A percentile compares a stretch with the other conserved stretches of the same genome.
Evolutionary conservation across 1,284 basidiomycete genomes (phyloP).

Genomic region (Cerioporus squamosus): DNA sequence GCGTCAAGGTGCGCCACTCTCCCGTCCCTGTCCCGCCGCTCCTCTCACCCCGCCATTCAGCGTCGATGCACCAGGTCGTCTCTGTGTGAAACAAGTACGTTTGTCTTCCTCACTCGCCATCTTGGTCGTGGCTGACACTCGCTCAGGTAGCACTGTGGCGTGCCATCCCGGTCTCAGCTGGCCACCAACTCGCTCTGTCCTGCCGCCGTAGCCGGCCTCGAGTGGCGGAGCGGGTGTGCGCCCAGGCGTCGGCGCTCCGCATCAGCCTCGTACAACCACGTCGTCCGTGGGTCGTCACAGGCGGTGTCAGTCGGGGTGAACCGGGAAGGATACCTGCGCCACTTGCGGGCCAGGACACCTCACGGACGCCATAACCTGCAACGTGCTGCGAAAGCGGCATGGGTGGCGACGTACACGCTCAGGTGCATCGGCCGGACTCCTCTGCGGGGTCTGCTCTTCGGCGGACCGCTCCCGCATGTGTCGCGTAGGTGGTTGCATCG

Average conservation of each 20-base stretch:
- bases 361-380: constrained; percentile 1
- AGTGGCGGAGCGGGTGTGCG: not conserved
- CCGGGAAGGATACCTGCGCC: not conserved
- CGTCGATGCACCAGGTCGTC: too few relatives aligned
- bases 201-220: too few relatives aligned
- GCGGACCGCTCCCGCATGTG: not conserved
- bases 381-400: not conserved
- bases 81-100: too few relatives aligned
- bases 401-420: constrained; percentile 1
- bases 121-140: too few relatives aligned
- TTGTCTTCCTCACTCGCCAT: too few relatives aligned
- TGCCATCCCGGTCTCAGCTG: too few relatives aligned
- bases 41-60: too few relatives aligned
- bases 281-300: not conserved
- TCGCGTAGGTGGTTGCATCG: not conserved
- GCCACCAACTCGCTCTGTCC: not conserved
- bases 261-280: not conserved
- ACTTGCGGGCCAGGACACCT: not conserved
- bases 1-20: too few relatives aligned
- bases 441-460: not conserved
- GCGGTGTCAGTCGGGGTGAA: constrained; percentile 1
- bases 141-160: too few relatives aligned
- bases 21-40: too few relatives aligned
- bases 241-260: constrained; percentile 2
- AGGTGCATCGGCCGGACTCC: not conserved